Base-by-base conservation (phyloP, 768 basidiomycete genomes). In the Tulasnella sp. region DNA sequence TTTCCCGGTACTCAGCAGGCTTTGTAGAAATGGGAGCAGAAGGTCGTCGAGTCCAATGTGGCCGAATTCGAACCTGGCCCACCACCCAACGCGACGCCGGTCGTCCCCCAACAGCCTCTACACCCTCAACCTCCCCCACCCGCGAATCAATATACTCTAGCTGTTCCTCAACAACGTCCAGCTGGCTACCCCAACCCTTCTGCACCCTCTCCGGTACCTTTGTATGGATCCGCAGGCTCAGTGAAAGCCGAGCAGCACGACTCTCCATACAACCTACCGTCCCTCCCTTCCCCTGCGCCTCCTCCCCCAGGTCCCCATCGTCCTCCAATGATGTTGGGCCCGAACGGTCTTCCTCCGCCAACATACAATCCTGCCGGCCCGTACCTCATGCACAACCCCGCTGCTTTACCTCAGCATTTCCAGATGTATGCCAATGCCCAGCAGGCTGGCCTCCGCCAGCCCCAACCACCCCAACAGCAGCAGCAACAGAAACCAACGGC, bases 41-140 rank as follows among this genome's bases (percentile, higher is more conserved):
- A 98, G 85, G 92, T 99, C 74, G 90, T 98, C 52, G 92, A 92
- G n/a, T 97, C 95, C 2, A 92, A 93, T 83, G 97, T 98, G 31
- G 98, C 98, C 75, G 95, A 98, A 82, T 99, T 98, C 84, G 94
- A 94, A 84, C 86, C 90, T 21, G 74, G 79, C 7, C 86, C 85
- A 44, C 85, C 88, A 4, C 88, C 85, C 12, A 80, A 87, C 68
- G 89, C 88, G 39, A 86, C 87, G 0, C 85, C 86, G 40, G 86
- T 83, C 80, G 91, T 90, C 82, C 89, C 89, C 9, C 88, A 89
- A 16, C 92, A 91, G 84, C 88, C 90, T 27, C 74, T 81, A 9
- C 77, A 82, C 42, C 78, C 77, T 12, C 80, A 74, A 24, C 62
- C 68, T 68, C 81, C 79, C 62, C 77, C 62, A 75, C 73, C n/a